Evolutionary conservation across 2,329 filamentous ascomycete genomes (phyloP), one percentile per base, ranked within the genome.

Genomic region (Tolypocladium tundrense): DNA sequence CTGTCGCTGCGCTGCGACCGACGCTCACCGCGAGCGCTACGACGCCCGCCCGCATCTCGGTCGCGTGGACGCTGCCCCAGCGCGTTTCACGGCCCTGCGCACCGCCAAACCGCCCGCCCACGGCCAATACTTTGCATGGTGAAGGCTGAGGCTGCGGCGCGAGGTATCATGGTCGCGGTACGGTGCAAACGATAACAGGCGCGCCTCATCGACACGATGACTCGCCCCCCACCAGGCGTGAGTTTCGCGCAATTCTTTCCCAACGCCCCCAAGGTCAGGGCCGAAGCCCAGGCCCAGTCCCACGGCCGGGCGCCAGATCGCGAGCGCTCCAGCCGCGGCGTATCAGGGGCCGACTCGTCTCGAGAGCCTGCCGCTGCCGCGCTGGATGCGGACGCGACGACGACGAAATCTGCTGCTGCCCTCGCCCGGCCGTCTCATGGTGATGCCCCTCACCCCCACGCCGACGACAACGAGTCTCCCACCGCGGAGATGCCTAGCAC

Each of bases 191-290:
- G 75, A 76, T 79, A 78, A 74, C 76, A 75, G 73, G 73, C 73
- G 72, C 73, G 70, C 71, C 55, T 54, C 55, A 73, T 72, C 70
- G 70, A 75, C 79, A 86, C 77, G 77, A 90, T 89, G 88, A 90
- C 90, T 85, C 90, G 88, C 79, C 84, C 87, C 72, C 81, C 86
- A 69, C 80, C 82, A 61, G 79, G 79, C 74, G 87, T 88, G 78
- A 86, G 87, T 77, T 92, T 91, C 81, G 88, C 88, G 76, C 86
- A 91, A 77, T 94, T 91, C 81, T 92, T 91, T 75, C 88, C 88
- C 66, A 85, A 87, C 71, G 89, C 88, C 69, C 88, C 89, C 65
- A 85, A 80, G 72, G 78, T 80, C 77, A 84, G 76, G 72, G 73
- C 73, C 60, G 76, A 75, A 64, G 74, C 31, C 48, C 45, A 48